Base-by-base conservation (phyloP, 495 filamentous ascomycete genomes). In the Daldinia childiae region DNA sequence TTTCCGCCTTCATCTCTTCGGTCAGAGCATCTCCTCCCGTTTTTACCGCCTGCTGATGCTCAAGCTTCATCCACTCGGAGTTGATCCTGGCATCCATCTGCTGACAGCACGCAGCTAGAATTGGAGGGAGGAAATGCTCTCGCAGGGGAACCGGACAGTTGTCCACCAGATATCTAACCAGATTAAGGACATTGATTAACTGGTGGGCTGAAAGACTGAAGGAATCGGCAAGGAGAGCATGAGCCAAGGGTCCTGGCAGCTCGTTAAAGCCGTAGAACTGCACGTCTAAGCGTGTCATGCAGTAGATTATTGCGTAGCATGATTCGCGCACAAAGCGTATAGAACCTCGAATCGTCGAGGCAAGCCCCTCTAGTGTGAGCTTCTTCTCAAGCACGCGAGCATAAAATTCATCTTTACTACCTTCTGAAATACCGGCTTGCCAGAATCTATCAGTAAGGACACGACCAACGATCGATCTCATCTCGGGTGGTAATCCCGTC, bases 1-100 rank as follows among this genome's bases (percentile, higher is more conserved):
- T 98, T 77, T 99, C 95, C 19, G 92, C 90, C 80, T 97, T 97
- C 95, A 99, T 99, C 82, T 99, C 96, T 70, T 97, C 92, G 1
- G 91, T 90, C 38, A 99, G 82, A 48, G 89, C 89, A 17, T 90
- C 88, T 0, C 86, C 85, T 9, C 87, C 88, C 30, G 88, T 83
- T 21, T 81, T 78, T 4, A 86, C 79, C 14, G 79, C 79, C 68
- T 85, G 84, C 58, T 84, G 82, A 66, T 87, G 87, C 7, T 84
- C 86, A 26, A 91, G 87, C 69, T 87, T 88, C 62, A 90, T 87
- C 95, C 95, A 99, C 75, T 98, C 95, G 0, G 86, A 83, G 51
- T 86, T 93, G 64, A 97, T 91, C 78, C 98, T 97, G 12, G 82
- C 81, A 76, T 98, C 93, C 74, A 98, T 89, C 71, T 94, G 92